Conservation (phyloP, 2,329 filamentous ascomycete genomes). For the Leptodontidium sp. region DNA sequence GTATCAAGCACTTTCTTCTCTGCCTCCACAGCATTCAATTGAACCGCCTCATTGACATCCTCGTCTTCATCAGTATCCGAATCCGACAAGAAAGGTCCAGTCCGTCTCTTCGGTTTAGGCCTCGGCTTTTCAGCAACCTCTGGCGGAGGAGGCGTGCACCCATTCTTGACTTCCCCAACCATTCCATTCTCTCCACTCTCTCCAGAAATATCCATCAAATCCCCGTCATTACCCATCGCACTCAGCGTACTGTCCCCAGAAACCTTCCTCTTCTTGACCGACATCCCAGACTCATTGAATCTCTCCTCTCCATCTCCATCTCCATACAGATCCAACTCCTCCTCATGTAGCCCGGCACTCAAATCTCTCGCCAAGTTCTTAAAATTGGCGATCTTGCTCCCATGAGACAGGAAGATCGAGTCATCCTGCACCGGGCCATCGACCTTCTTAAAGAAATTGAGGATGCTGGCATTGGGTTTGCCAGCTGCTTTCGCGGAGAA, state of each 20-base stretch:
- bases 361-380: constrained; percentile 22
- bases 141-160: constrained; percentile 35
- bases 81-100: constrained; percentile 75
- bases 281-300: constrained; percentile 50
- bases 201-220: constrained; percentile 17
- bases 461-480: constrained; percentile 68
- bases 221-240: constrained; percentile 21
- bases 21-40: constrained; percentile 31
- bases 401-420: constrained; percentile 61
- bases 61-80: constrained; percentile 65
- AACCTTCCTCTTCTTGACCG: constrained; percentile 55
- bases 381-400: constrained; percentile 37
- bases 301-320: constrained; percentile 44
- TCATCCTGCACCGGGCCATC: constrained; percentile 59
- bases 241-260: constrained; percentile 29
- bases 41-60: constrained; percentile 27
- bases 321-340: constrained; percentile 41
- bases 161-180: constrained; percentile 13
- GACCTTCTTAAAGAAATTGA: constrained; percentile 79
- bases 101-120: constrained; percentile 44
- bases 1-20: constrained; percentile 35
- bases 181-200: constrained; percentile 9
- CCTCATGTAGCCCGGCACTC: constrained; percentile 28
- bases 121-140: constrained; percentile 45
- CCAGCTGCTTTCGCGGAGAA: constrained; percentile 34